Percentiles rank a stretch among this genome's conserved stretches.
Evolutionary conservation across 345 rosid genomes (phyloP).

Genomic region (Viola odorata): DNA sequence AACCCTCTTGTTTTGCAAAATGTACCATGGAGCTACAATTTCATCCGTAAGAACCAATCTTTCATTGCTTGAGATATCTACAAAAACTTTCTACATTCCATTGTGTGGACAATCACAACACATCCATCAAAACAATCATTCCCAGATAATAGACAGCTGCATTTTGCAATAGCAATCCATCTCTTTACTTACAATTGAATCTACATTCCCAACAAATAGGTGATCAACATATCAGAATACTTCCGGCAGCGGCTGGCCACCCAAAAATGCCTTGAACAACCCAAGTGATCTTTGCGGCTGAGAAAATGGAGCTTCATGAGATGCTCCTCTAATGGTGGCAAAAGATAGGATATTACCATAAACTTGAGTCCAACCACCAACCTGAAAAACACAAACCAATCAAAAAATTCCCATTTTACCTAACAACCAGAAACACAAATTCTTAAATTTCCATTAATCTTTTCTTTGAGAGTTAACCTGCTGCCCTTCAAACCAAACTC

Average conservation of each 20-base stretch:
- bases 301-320: conserved; percentile 36
- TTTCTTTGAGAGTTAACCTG: conserved; percentile 13
- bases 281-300: conserved; percentile 30
- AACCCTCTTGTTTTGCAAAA: too few species aligned
- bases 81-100: conserved; percentile 25
- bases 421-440: neutral
- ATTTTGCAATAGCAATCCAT: conserved; percentile 13
- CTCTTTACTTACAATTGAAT: conserved; percentile 28
- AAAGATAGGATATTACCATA: conserved; percentile 53
- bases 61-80: conserved; percentile 15
- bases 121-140: conserved; percentile 20
- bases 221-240: conserved; percentile 43
- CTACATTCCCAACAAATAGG: conserved; percentile 11
- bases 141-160: conserved; percentile 15
- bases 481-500: conserved; percentile 32
- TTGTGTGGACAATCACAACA: conserved; percentile 16
- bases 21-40: too few species aligned
- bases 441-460: neutral
- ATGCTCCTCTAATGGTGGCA: conserved; percentile 37
- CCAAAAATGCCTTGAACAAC: conserved; percentile 28
- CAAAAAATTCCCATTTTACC: neutral
- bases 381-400: conserved; percentile 36
- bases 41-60: neutral
- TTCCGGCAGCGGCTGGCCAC: conserved; percentile 22
- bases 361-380: conserved; percentile 53